Percentiles rank a stretch among this genome's conserved stretches.
phyloP scores from a whole-genome alignment of 129 eudicot genomes.

The Centrapalus pauciflorus region DNA sequence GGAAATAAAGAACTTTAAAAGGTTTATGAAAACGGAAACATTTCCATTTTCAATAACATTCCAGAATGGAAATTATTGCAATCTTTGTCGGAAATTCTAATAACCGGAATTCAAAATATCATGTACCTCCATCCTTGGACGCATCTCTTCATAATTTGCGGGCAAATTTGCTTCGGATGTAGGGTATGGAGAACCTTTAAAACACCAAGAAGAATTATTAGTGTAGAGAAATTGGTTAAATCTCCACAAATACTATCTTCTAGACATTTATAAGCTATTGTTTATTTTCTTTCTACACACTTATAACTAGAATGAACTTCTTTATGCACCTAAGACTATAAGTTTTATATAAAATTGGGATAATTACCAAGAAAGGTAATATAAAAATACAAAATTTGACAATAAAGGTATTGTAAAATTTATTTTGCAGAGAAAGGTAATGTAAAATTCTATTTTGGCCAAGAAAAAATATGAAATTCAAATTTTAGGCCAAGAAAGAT shows the following conservation, averaged over 20 bases:
- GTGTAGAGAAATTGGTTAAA: not conserved
- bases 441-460: no score
- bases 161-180: slow-evolving; percentile 23
- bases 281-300: no score
- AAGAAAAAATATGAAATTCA: no score
- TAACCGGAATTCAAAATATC: not conserved
- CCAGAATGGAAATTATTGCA: not conserved
- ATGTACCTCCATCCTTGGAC: slow-evolving; percentile 35
- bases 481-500: no score
- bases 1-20: not conserved
- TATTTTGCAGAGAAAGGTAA: no score
- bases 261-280: no score
- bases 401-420: no score
- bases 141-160: slow-evolving; percentile 24
- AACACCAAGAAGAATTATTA: slow-evolving; percentile 12
- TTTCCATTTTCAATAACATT: not conserved
- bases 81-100: not conserved
- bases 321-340: not conserved
- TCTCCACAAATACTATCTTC: no score
- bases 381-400: no score
- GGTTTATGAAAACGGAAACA: not conserved
- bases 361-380: not conserved
- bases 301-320: no score
- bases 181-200: slow-evolving; percentile 35
- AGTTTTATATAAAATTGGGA: no score